Percentiles rank a stretch among this genome's conserved stretches.
These are phyloP conservation scores for Kernera saxatilis DNA, from an alignment of 345 rosid genomes.

Conservation along the genomic window DNA sequence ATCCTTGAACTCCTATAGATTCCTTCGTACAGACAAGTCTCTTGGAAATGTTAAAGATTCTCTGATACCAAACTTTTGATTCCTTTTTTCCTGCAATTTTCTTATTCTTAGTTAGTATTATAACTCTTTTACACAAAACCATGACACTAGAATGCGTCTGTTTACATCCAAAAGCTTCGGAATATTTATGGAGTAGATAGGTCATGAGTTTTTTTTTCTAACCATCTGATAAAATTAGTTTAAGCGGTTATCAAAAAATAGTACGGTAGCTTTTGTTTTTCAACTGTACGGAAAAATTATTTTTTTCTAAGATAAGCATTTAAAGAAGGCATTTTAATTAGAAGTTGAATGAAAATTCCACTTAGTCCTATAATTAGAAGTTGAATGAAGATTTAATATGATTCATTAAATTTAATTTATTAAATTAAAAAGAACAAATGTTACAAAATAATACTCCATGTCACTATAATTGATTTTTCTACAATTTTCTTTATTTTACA, in stretches of 20 bases:
- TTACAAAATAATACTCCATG: not conserved
- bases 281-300: not conserved
- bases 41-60: constrained; percentile 15
- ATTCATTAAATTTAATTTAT: too few relatives aligned
- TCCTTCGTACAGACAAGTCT: constrained; percentile 19
- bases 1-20: constrained; percentile 16
- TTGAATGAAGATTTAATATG: too few relatives aligned
- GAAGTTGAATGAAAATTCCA: too few relatives aligned
- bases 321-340: not conserved
- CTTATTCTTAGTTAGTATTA: not conserved
- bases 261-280: not conserved
- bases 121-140: not conserved
- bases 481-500: too few relatives aligned
- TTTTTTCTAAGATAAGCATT: too few relatives aligned
- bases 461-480: not conserved
- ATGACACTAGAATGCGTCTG: not conserved
- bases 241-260: too few relatives aligned
- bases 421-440: too few relatives aligned
- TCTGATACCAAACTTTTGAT: constrained; percentile 9
- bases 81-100: not conserved
- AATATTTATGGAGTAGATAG: not conserved
- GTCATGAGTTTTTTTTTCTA: too few relatives aligned
- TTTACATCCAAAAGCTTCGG: not conserved
- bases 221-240: too few relatives aligned
- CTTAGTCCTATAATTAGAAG: not conserved